Base-by-base conservation (phyloP, 345 rosid genomes). In the Syzygium oleosum region DNA sequence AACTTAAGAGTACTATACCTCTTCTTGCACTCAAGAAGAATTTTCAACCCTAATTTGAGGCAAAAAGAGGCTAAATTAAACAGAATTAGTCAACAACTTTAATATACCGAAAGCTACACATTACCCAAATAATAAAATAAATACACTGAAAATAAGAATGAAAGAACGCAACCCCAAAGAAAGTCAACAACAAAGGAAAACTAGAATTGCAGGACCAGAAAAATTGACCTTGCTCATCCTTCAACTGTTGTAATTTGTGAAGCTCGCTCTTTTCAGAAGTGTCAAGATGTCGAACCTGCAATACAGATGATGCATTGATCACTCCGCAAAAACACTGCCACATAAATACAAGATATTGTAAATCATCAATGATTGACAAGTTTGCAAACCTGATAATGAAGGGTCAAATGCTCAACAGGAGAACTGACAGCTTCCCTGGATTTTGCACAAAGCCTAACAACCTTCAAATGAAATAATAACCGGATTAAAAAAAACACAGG, bases 341-440 rank as follows among this genome's bases (percentile, higher is more conserved):
- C 78, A 51, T 19, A 29, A 13, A 21, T 22, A 85, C 79, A 51
- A 78, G 12, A 54, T 79, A 46, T 56, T 29, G 51, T 9, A 86
- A 10, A 89, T 79, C 27, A 59, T 49, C 53, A 89, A 21, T 34
- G 51, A 78, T 38, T 55, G 52, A 87, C 88, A 27, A 90, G 31
- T 52, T 73, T 19, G 88, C 92, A 87, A 91, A 98, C 99, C 99
- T 98, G 99, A 95, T 98, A 98, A 88, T 98, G 99, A 88, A 98
- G 98, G 84, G 99, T 98, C 91, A 98, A 93, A 95, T 98, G 99
- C 92, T 98, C 99, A 89, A 98, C 98, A 73, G 99, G 99, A 87
- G 99, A 97, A 89, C 99, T 97, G 22, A 98, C 99, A 87, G 99
- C 99, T 91, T 98, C 99, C 93, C 99, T 97, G 85, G 99, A 98